These are phyloP conservation scores for Candida insectorum DNA, from an alignment of 805 yeast species.

Conservation along the genomic window DNA sequence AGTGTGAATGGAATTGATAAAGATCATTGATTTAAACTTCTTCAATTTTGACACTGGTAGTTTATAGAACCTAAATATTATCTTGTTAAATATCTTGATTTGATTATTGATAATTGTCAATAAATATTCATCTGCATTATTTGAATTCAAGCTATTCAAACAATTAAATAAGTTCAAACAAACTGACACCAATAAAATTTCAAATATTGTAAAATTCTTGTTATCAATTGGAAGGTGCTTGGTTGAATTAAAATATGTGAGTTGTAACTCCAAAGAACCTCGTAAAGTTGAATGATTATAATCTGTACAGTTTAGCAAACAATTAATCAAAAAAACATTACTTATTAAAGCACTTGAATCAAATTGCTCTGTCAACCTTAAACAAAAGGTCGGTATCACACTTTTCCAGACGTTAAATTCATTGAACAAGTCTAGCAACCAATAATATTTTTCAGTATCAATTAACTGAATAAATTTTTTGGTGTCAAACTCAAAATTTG, in stretches of 20 bases:
- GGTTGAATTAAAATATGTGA: constrained; percentile 8
- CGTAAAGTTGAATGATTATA: constrained; percentile 9
- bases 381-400: constrained; percentile 31
- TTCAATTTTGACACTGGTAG: constrained; percentile 6
- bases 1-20: constrained; percentile 29
- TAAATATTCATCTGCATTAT: constrained; percentile 1
- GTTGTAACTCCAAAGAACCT: constrained; percentile 19
- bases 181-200: constrained; percentile 28
- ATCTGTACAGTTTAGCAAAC: constrained; percentile 25
- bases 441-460: constrained; percentile 33
- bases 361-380: constrained; percentile 12
- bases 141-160: constrained; percentile 11
- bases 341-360: constrained; percentile 1
- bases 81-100: constrained; percentile 25
- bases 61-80: constrained; percentile 18
- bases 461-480: constrained; percentile 12
- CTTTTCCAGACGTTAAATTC: constrained; percentile 37
- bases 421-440: constrained; percentile 40
- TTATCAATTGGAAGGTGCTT: constrained; percentile 2
- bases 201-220: constrained; percentile 17
- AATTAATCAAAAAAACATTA: constrained; percentile 21
- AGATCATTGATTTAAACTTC: constrained; percentile 17
- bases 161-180: constrained; percentile 24
- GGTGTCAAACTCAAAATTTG: constrained; percentile 12
- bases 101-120: constrained; percentile 25